Conservation (phyloP, 2,329 filamentous ascomycete species). For the Aspergillus sclerotialis region DNA sequence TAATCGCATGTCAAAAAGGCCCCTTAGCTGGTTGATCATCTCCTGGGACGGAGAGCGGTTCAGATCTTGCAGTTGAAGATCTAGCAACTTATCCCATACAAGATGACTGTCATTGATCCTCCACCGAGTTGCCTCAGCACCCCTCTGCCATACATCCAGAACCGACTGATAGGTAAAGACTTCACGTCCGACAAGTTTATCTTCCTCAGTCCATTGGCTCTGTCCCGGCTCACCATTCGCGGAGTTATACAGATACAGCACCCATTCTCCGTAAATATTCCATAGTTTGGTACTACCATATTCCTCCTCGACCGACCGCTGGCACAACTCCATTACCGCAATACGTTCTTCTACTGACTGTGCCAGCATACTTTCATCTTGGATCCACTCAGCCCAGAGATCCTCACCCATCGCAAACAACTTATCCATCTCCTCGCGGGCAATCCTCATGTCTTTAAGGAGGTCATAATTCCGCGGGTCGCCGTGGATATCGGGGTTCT, state of each 20-base stretch:
- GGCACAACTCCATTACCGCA: conserved; percentile 52
- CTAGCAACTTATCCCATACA: conserved; percentile 56
- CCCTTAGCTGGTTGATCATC: conserved; percentile 43
- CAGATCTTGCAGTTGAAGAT: conserved; percentile 49
- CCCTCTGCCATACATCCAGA: conserved; percentile 50
- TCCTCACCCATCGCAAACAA: conserved; percentile 58
- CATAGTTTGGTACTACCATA: conserved; percentile 55
- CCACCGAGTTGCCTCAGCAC: conserved; percentile 51
- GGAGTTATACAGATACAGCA: conserved; percentile 50
- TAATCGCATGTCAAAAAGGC: conserved; percentile 49
- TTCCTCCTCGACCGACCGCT: conserved; percentile 55
- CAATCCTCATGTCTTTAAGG: conserved; percentile 39
- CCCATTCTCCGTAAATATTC: conserved; percentile 57
- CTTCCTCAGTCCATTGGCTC: conserved; percentile 47
- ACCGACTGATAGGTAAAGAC: conserved; percentile 53
- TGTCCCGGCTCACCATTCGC: conserved; percentile 37
- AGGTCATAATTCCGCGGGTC: conserved; percentile 41
- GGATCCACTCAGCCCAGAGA: conserved; percentile 57
- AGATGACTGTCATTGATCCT: conserved; percentile 55
- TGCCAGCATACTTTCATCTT: conserved; percentile 55
- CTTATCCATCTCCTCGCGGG: conserved; percentile 53
- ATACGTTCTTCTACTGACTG: conserved; percentile 51
- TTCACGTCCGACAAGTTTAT: conserved; percentile 51
- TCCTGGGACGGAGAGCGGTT: conserved; percentile 40
- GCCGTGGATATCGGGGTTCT: conserved; percentile 37